These are phyloP conservation scores for Lophiostoma macrostomum DNA, from an alignment of 495 filamentous ascomycete species.

Conservation along the genomic window DNA sequence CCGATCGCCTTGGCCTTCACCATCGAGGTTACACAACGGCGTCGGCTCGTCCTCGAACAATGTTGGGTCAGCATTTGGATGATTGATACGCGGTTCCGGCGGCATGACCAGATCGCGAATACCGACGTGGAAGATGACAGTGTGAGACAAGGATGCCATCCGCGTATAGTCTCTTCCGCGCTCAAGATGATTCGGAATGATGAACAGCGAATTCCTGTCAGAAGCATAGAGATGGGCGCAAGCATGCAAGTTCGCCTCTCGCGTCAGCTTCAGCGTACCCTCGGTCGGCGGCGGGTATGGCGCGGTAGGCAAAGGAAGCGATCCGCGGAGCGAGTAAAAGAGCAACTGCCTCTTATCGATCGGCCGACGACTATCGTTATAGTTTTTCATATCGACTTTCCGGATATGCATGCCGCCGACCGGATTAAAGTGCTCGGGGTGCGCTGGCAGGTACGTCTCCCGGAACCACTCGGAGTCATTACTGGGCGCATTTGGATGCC, in stretches of 20 bases:
- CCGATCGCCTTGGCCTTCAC: background rate
- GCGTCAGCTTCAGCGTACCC: background rate
- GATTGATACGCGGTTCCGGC: slow-evolving; percentile 9
- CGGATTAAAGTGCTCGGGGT: slow-evolving; percentile 29
- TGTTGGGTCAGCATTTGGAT: slow-evolving; percentile 17
- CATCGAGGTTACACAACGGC: background rate
- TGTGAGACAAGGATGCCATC: slow-evolving; percentile 61
- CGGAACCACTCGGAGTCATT: slow-evolving; percentile 17
- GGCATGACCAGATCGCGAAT: slow-evolving; percentile 43
- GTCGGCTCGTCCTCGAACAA: background rate
- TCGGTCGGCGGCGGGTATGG: slow-evolving; percentile 16
- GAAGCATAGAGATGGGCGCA: slow-evolving; percentile 64
- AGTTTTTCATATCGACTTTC: slow-evolving; percentile 61
- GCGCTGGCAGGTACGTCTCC: slow-evolving; percentile 28
- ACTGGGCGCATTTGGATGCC: slow-evolving; percentile 7
- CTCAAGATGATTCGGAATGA: slow-evolving; percentile 59
- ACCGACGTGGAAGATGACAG: slow-evolving; percentile 57
- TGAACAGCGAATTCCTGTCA: slow-evolving; percentile 66
- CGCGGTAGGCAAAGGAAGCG: slow-evolving; percentile 17
- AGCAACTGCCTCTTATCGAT: slow-evolving; percentile 59
- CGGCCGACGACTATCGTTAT: slow-evolving; percentile 50
- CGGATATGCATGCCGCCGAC: slow-evolving; percentile 50
- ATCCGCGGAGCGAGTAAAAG: slow-evolving; percentile 52
- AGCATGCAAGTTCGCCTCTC: slow-evolving; percentile 54
- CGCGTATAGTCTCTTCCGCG: slow-evolving; percentile 49